Evolutionary conservation across 2,329 filamentous ascomycete genomes (phyloP).

Genomic region (Scedosporium dehoogii): DNA sequence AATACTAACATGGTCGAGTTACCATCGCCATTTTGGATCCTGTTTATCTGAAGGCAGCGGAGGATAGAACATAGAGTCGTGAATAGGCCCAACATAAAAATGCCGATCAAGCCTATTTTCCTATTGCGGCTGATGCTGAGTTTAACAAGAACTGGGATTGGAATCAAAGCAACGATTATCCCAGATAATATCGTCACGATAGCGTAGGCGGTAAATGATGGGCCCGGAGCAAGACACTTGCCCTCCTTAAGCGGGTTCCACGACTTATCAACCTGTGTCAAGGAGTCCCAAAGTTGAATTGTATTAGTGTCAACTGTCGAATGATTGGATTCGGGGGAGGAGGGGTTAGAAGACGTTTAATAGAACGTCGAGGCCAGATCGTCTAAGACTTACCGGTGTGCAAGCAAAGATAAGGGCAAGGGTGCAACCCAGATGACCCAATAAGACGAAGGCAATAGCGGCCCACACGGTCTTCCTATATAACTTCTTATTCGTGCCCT

Average conservation of each 20-base stretch:
- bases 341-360: too few relatives aligned
- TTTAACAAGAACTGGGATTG: slow-evolving; percentile 37
- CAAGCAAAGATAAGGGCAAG: slow-evolving; percentile 41
- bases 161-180: slow-evolving; percentile 36
- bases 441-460: slow-evolving; percentile 31
- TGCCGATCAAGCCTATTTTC: slow-evolving; percentile 38
- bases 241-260: slow-evolving; percentile 32
- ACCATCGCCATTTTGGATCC: slow-evolving; percentile 38
- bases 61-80: slow-evolving; percentile 45
- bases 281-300: neutral
- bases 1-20: slow-evolving; percentile 46
- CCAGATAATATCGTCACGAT: slow-evolving; percentile 42
- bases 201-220: slow-evolving; percentile 41
- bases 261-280: slow-evolving; percentile 26
- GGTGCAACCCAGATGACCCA: slow-evolving; percentile 37
- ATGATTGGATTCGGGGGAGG: too few relatives aligned
- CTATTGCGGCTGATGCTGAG: slow-evolving; percentile 36
- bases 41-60: slow-evolving; percentile 39
- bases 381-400: slow-evolving; percentile 26
- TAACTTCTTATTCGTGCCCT: slow-evolving; percentile 31
- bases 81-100: slow-evolving; percentile 44
- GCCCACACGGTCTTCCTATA: slow-evolving; percentile 35
- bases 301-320: neutral
- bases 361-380: too few relatives aligned
- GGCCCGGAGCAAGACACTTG: slow-evolving; percentile 32